Conservation (phyloP, 148 eudicot genomes). For the Gaultheria prostrata region DNA sequence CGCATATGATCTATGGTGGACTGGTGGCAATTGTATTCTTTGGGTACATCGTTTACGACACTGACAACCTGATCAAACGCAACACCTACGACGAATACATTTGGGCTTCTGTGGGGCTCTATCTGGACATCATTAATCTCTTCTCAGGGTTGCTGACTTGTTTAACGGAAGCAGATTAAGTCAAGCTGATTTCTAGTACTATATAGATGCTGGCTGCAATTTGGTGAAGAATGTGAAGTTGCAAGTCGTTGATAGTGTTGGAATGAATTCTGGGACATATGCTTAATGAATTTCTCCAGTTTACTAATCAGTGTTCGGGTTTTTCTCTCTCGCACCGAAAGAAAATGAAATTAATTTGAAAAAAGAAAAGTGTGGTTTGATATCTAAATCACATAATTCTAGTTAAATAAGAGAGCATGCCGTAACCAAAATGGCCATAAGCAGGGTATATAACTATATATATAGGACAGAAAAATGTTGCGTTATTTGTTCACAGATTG, state of each 20-base stretch:
- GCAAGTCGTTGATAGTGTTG: background rate
- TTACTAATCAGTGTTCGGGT: too few species aligned
- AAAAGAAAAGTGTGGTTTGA: too few species aligned
- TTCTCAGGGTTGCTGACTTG: constrained; percentile 29
- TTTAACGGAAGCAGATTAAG: constrained; percentile 31
- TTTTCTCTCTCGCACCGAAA: too few species aligned
- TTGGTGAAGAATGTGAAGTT: background rate
- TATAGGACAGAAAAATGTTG: too few species aligned
- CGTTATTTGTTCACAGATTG: too few species aligned
- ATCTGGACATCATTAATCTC: constrained; percentile 48
- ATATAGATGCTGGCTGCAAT: too few species aligned
- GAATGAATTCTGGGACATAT: background rate
- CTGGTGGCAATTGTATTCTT: constrained; percentile 50
- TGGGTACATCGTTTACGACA: constrained; percentile 57
- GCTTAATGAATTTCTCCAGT: background rate
- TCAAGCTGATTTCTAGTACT: background rate
- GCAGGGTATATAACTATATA: too few species aligned
- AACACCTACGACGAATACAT: constrained; percentile 49
- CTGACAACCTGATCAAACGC: constrained; percentile 56
- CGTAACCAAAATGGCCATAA: too few species aligned
- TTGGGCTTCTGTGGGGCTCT: constrained; percentile 49
- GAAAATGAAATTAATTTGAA: too few species aligned
- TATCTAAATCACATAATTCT: too few species aligned
- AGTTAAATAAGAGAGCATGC: too few species aligned
- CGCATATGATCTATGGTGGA: constrained; percentile 52